phyloP scores from a whole-genome alignment of 2,329 filamentous ascomycete species.

The Lasiodiplodia hormozganensis region DNA sequence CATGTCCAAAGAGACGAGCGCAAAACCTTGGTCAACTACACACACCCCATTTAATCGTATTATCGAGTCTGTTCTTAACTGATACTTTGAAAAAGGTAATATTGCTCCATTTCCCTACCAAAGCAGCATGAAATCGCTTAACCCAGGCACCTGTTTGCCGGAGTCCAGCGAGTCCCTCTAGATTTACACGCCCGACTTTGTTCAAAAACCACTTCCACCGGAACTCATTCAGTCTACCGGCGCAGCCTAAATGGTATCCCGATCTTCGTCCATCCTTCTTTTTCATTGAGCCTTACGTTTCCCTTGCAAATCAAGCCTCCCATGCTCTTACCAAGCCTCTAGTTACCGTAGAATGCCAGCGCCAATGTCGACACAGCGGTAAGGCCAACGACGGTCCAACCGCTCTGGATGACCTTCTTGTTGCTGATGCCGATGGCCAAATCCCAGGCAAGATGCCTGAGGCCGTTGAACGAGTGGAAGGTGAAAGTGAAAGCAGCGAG shows the following conservation, averaged over 20 bases:
- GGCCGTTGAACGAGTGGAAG: conserved; percentile 72
- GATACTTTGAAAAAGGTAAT: not conserved
- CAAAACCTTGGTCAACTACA: not conserved
- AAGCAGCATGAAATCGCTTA: not conserved
- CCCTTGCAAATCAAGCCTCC: not conserved
- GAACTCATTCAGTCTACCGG: not conserved
- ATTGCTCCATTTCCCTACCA: conserved; percentile 18
- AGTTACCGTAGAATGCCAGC: conserved; percentile 24
- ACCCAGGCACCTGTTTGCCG: not conserved
- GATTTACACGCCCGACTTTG: conserved; percentile 7
- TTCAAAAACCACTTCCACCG: not conserved
- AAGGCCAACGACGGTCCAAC: conserved; percentile 68
- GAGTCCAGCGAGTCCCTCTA: not conserved
- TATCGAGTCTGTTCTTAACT: not conserved
- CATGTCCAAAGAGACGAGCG: not conserved
- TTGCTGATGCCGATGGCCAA: conserved; percentile 68
- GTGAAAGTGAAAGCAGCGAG: conserved; percentile 69
- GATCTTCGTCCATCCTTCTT: not conserved
- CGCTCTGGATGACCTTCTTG: conserved; percentile 68
- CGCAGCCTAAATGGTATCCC: not conserved
- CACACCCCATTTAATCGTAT: too few relatives aligned
- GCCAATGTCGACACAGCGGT: conserved; percentile 48
- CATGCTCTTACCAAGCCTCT: not conserved
- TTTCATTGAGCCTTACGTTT: not conserved
- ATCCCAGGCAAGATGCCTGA: conserved; percentile 77